Percentiles rank a stretch among this genome's conserved stretches.
phyloP scores from a whole-genome alignment of 306 rosid species.

The Vigna mungo region DNA sequence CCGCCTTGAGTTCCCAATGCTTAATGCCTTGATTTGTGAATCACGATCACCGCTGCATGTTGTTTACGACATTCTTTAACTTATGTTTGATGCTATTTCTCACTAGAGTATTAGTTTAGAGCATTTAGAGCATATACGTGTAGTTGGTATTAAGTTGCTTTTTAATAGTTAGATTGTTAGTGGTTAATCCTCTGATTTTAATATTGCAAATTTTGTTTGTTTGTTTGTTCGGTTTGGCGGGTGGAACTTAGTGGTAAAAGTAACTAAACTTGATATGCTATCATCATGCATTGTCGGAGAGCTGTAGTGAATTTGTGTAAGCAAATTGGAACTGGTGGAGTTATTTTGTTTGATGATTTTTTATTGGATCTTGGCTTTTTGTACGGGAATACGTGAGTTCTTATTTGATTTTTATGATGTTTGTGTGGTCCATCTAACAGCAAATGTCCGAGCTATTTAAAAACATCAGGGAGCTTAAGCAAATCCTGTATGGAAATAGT shows the following conservation, averaged over 20 bases:
- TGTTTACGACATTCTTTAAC: neutral
- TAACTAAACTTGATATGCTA: constrained; percentile 14
- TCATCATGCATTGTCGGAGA: neutral
- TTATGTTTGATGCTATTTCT: neutral
- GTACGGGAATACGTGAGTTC: neutral
- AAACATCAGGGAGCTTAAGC: constrained; percentile 87
- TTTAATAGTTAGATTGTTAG: constrained; percentile 1
- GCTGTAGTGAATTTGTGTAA: neutral
- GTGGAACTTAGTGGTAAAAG: constrained; percentile 5
- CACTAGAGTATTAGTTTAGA: neutral
- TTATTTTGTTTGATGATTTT: neutral
- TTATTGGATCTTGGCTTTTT: neutral
- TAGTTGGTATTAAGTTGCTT: neutral
- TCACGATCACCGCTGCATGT: neutral
- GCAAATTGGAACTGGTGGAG: neutral
- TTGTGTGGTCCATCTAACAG: constrained; percentile 46
- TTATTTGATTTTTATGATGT: constrained; percentile 38
- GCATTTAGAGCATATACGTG: neutral
- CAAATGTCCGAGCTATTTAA: constrained; percentile 81
- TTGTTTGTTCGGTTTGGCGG: neutral
- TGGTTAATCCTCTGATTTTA: constrained; percentile 17
- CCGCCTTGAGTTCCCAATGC: neutral
- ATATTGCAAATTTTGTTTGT: constrained; percentile 12
- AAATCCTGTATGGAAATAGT: constrained; percentile 89
- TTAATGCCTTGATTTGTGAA: neutral